Evolutionary conservation across 306 rosid species (phyloP).

Genomic region (Astragalus membranaceus): DNA sequence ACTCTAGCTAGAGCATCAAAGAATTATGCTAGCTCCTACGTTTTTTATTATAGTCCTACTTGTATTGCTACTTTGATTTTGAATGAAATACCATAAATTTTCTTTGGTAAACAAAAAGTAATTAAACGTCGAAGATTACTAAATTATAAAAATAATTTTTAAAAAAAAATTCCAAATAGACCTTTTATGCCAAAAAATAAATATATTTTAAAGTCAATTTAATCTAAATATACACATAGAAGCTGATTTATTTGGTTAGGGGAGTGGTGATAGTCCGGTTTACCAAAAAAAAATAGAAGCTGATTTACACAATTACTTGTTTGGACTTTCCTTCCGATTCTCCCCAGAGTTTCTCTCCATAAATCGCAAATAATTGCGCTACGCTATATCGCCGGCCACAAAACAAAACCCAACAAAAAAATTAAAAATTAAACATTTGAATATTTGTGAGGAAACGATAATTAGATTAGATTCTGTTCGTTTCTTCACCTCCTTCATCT

Average conservation of each 20-base stretch:
- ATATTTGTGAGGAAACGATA: neutral
- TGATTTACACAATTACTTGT: neutral
- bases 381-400: conserved; percentile 24
- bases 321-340: neutral
- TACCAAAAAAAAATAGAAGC: no score
- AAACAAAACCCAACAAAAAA: neutral
- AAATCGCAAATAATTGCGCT: conserved; percentile 8
- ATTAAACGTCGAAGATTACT: neutral
- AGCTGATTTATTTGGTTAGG: no score
- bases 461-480: neutral
- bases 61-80: no score
- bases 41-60: no score
- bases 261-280: no score
- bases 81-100: no score
- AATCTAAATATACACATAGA: neutral
- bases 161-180: neutral
- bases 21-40: no score
- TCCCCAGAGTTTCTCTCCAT: neutral
- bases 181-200: no score
- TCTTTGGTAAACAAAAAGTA: neutral
- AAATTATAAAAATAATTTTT: no score
- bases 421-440: neutral
- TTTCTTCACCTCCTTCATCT: neutral
- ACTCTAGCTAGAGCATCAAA: no score
- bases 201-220: no score